Conservation (phyloP, 345 rosid species). For the Conringia planisiliqua region DNA sequence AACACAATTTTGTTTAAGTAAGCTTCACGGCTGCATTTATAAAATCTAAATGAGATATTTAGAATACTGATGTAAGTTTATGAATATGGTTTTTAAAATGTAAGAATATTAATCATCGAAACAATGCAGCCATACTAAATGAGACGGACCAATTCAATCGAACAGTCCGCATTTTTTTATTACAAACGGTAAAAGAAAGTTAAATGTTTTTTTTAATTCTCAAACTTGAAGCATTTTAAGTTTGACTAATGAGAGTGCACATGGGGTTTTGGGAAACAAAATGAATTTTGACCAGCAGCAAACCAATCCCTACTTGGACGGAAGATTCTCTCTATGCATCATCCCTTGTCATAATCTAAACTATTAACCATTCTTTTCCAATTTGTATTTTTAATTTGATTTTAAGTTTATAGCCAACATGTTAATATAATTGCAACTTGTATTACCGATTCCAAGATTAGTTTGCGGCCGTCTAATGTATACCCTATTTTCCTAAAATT, state of each 20-base stretch:
- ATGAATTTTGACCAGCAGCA: constrained; percentile 13
- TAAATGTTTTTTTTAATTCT: background rate
- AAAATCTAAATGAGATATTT: too few species aligned
- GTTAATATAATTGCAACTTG: constrained; percentile 16
- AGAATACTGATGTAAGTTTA: background rate
- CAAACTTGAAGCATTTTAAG: background rate
- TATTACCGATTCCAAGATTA: background rate
- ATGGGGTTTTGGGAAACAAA: constrained; percentile 27
- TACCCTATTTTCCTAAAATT: background rate
- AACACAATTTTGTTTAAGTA: too few species aligned
- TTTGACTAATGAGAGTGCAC: constrained; percentile 33
- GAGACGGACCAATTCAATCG: background rate
- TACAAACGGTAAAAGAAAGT: background rate
- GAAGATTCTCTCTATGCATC: constrained; percentile 31
- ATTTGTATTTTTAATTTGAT: background rate
- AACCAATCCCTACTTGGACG: constrained; percentile 29
- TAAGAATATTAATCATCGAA: background rate
- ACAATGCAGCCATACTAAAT: background rate
- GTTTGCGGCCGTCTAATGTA: background rate
- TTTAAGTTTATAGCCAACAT: background rate
- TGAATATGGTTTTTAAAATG: too few species aligned
- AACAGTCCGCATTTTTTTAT: background rate
- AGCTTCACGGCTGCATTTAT: background rate
- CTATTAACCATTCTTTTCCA: constrained; percentile 5
- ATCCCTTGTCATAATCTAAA: constrained; percentile 20